Percentiles rank a stretch among this genome's conserved stretches.
Conservation (phyloP, 179 eudicot genomes). For the Heliamphora pulchella region DNA sequence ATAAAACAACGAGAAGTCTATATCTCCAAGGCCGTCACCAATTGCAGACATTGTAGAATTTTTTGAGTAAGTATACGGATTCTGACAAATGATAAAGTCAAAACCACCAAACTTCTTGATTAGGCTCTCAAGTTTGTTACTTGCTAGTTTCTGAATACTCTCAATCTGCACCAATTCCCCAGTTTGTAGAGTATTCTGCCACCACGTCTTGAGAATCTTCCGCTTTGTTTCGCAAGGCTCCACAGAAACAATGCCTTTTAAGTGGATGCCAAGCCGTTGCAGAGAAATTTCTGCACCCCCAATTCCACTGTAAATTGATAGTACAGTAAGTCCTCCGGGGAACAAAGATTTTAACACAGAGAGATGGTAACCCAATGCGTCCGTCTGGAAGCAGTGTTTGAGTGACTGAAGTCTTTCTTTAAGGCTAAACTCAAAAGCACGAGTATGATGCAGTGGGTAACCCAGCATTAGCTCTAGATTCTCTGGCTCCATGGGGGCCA, state of each 20-base stretch:
- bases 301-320: slow-evolving; percentile 71
- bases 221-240: slow-evolving; percentile 62
- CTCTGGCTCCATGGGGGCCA: slow-evolving; percentile 67
- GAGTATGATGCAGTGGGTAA: slow-evolving; percentile 66
- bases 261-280: slow-evolving; percentile 61
- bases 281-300: slow-evolving; percentile 84
- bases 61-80: slow-evolving; percentile 43
- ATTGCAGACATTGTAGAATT: slow-evolving; percentile 23
- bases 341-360: slow-evolving; percentile 56
- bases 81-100: slow-evolving; percentile 70
- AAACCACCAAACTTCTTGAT: slow-evolving; percentile 57
- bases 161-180: slow-evolving; percentile 82
- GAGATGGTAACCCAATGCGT: slow-evolving; percentile 70
- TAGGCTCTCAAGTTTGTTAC: slow-evolving; percentile 51
- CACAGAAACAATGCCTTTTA: slow-evolving; percentile 75
- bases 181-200: slow-evolving; percentile 57
- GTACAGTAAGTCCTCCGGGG: slow-evolving; percentile 55
- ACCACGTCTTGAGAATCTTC: slow-evolving; percentile 63
- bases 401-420: slow-evolving; percentile 58
- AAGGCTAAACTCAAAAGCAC: slow-evolving; percentile 37
- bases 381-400: slow-evolving; percentile 68
- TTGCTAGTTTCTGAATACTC: slow-evolving; percentile 51
- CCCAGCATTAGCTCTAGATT: slow-evolving; percentile 66
- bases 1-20: slow-evolving; percentile 65
- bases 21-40: slow-evolving; percentile 28